These are phyloP conservation scores for Apostasia ramifera DNA, from an alignment of 106 monocot genomes.

Conservation along the genomic window DNA sequence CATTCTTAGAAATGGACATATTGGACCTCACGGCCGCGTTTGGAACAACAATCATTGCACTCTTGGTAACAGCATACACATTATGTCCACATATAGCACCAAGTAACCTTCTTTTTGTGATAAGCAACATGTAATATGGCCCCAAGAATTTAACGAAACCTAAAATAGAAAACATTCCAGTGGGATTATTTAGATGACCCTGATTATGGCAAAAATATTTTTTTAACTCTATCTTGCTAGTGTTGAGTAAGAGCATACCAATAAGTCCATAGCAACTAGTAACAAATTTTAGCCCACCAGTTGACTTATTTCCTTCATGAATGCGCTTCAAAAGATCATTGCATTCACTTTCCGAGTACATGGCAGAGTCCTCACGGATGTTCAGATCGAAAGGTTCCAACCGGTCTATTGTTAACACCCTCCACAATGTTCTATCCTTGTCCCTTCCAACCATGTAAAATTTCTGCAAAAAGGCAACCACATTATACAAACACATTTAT, in stretches of 20 bases:
- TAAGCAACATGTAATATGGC: constrained; percentile 78
- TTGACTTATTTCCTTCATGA: constrained; percentile 61
- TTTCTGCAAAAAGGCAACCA: constrained; percentile 33
- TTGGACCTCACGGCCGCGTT: constrained; percentile 28
- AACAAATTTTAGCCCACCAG: constrained; percentile 81
- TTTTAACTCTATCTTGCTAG: no score
- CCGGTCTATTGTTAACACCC: constrained; percentile 70
- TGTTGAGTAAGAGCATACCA: constrained; percentile 36
- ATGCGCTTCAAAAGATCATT: constrained; percentile 56
- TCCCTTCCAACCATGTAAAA: constrained; percentile 93
- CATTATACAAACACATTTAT: neutral
- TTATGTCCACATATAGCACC: constrained; percentile 65
- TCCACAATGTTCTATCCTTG: constrained; percentile 52
- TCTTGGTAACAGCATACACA: constrained; percentile 66
- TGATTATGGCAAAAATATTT: constrained; percentile 1
- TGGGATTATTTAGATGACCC: neutral
- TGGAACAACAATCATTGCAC: constrained; percentile 58
- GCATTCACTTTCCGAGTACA: constrained; percentile 49
- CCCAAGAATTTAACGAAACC: constrained; percentile 78
- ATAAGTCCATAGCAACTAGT: constrained; percentile 91
- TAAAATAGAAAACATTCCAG: constrained; percentile 11
- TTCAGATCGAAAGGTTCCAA: constrained; percentile 60
- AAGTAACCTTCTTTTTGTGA: constrained; percentile 56
- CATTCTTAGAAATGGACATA: constrained; percentile 50
- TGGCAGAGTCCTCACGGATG: constrained; percentile 59